phyloP scores from a whole-genome alignment of 768 basidiomycete genomes.

The Pleurotus tuoliensis region DNA sequence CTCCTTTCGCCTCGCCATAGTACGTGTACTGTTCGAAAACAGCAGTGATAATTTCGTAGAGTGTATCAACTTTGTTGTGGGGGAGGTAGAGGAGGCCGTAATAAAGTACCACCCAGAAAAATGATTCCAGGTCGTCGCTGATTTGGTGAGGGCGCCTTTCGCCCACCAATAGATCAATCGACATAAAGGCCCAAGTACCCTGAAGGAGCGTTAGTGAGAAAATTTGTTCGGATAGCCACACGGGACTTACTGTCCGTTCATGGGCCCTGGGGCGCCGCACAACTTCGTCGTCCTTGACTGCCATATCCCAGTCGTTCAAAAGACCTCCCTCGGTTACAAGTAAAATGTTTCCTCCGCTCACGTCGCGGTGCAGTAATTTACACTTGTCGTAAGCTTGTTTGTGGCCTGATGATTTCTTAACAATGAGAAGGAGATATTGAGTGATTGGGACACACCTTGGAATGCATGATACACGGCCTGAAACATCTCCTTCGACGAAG shows the following conservation, averaged over 20 bases:
- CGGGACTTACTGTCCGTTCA: slow-evolving; percentile 6
- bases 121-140: slow-evolving; percentile 15
- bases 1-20: too few relatives aligned
- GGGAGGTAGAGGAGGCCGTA: slow-evolving; percentile 9
- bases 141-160: slow-evolving; percentile 7
- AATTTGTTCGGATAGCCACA: too few relatives aligned
- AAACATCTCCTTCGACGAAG: neutral
- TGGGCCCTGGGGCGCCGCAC: neutral
- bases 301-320: slow-evolving; percentile 10
- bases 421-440: neutral
- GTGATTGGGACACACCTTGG: neutral
- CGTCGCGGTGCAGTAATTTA: slow-evolving; percentile 7
- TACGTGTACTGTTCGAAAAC: neutral
- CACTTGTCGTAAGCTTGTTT: slow-evolving; percentile 3
- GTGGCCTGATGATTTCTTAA: neutral
- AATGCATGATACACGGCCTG: neutral
- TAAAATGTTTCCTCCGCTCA: slow-evolving; percentile 10
- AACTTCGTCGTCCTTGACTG: neutral
- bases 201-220: neutral
- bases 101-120: slow-evolving; percentile 17
- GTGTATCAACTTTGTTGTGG: slow-evolving; percentile 2
- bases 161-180: slow-evolving; percentile 4
- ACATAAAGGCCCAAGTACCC: slow-evolving; percentile 16
- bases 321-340: slow-evolving; percentile 2
- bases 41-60: neutral